Base-by-base conservation (phyloP, 306 rosid genomes). In the Betula pendula region DNA sequence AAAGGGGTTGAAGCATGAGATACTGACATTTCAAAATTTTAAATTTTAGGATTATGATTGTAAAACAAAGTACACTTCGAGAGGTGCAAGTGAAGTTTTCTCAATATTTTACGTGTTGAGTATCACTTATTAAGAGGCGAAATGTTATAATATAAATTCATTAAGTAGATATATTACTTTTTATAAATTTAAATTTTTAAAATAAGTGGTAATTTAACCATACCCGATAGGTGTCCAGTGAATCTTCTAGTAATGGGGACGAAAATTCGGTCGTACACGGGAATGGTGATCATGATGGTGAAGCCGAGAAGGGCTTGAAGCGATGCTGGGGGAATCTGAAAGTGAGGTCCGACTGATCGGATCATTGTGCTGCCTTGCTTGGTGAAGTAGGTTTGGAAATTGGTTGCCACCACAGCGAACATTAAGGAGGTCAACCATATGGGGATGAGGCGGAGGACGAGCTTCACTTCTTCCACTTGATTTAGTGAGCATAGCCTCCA, bases 391-490 rank as follows among this genome's bases (percentile, higher is more conserved):
- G 90, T 87, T 60, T 70, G 70, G 27, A 76, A 35, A 17, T 81
- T 84, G 38, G 88, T 44, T 19, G 78, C 79, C 43, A 76, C 82
- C 4, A 71, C 75, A 1, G 60, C 55, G 35, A 74, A 79, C 76
- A 81, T 79, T 20, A 87, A 44, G 66, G 82, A 84, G 4, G 78
- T 35, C 2, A 84, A 29, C 88, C 88, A 87, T 44, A 87, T 33
- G 47, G 88, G 88, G 17, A 87, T 70, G 8, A 84, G 73, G 8
- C 81, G 77, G 12, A 79, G 44, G 29, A 84, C 72, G 2, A 72
- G 77, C 82, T 84, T 87, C 49, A 79, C 90, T 77, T 87, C 86
- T 77, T 84, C 84, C 52, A 87, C 88, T 75, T 87, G 81, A 31
- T 22, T 62, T 11, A 59, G 38, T 2, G 84, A 73, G 83, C 88